A percentile compares a stretch with the other conserved stretches of the same genome.
Evolutionary conservation across 2,329 filamentous ascomycete genomes (phyloP).

Genomic region (Aureobasidium lini): DNA sequence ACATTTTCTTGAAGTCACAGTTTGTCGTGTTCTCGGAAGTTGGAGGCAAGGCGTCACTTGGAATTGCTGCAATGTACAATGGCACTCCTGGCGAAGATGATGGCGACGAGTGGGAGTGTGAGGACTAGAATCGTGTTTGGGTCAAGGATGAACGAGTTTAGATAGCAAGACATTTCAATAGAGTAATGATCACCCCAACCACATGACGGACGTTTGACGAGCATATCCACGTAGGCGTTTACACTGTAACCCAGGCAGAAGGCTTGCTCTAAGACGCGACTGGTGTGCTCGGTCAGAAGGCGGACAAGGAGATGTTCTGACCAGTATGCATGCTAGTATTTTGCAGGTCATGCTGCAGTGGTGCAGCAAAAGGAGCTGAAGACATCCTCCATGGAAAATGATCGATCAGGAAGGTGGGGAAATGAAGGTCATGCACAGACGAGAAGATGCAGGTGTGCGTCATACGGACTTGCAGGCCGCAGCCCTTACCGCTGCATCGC

Average conservation of each 20-base stretch:
- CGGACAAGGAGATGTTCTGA: too few species aligned
- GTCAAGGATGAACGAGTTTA: background rate
- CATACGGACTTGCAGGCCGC: background rate
- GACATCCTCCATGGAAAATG: too few species aligned
- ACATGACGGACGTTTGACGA: background rate
- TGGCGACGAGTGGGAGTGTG: slow-evolving; percentile 5
- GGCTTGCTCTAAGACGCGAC: too few species aligned
- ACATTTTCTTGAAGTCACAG: slow-evolving; percentile 67
- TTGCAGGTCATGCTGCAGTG: too few species aligned
- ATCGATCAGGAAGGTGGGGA: too few species aligned
- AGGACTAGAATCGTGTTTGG: background rate
- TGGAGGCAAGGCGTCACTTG: slow-evolving; percentile 5
- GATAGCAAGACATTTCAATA: slow-evolving; percentile 9
- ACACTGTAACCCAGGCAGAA: background rate
- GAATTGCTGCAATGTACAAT: slow-evolving; percentile 12
- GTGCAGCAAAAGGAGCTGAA: too few species aligned
- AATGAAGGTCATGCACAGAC: too few species aligned
- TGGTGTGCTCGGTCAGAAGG: too few species aligned
- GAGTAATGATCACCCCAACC: slow-evolving; percentile 2
- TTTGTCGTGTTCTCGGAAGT: slow-evolving; percentile 56
- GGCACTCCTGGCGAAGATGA: slow-evolving; percentile 23
- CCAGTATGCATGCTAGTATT: too few species aligned
- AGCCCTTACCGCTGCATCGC: background rate
- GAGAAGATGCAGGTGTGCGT: background rate
- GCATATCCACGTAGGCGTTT: background rate